phyloP scores from a whole-genome alignment of 495 filamentous ascomycete species.

The Neurospora africana region DNA sequence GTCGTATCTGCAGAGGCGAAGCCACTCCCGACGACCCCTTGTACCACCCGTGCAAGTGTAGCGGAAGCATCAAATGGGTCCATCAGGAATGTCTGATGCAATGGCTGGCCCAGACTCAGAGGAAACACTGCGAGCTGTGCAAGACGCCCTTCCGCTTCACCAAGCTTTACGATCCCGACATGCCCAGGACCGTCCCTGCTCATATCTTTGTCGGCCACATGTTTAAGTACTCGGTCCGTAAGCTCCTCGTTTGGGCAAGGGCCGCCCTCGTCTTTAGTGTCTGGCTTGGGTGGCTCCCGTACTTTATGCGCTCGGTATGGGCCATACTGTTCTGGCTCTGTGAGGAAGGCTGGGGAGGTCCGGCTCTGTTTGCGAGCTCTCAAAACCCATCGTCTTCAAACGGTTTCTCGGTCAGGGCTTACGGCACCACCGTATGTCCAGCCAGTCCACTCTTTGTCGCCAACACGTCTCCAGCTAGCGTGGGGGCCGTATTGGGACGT shows the following conservation, averaged over 20 bases:
- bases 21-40: conserved; percentile 74
- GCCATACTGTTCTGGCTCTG: conserved; percentile 87
- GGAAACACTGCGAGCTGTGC: conserved; percentile 98
- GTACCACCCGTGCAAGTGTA: conserved; percentile 98
- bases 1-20: conserved; percentile 91
- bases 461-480: conserved; percentile 24
- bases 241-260: conserved; percentile 64
- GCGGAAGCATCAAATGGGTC: conserved; percentile 94
- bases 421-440: conserved; percentile 27
- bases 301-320: conserved; percentile 85
- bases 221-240: conserved; percentile 56
- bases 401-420: conserved; percentile 8
- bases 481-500: conserved; percentile 20
- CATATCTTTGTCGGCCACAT: conserved; percentile 70
- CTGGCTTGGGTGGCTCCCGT: conserved; percentile 83
- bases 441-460: conserved; percentile 34
- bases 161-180: conserved; percentile 87
- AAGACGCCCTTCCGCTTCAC: conserved; percentile 97
- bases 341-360: conserved; percentile 71
- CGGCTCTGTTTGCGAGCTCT: neutral
- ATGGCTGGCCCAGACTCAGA: conserved; percentile 95
- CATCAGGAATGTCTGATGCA: conserved; percentile 97
- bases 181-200: conserved; percentile 73
- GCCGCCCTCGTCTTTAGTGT: conserved; percentile 70
- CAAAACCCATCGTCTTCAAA: neutral